Percentiles rank a stretch among this genome's conserved stretches.
These are phyloP conservation scores for Xylariaceae sp. DNA, from an alignment of 2,329 filamentous ascomycete genomes.

Conservation along the genomic window DNA sequence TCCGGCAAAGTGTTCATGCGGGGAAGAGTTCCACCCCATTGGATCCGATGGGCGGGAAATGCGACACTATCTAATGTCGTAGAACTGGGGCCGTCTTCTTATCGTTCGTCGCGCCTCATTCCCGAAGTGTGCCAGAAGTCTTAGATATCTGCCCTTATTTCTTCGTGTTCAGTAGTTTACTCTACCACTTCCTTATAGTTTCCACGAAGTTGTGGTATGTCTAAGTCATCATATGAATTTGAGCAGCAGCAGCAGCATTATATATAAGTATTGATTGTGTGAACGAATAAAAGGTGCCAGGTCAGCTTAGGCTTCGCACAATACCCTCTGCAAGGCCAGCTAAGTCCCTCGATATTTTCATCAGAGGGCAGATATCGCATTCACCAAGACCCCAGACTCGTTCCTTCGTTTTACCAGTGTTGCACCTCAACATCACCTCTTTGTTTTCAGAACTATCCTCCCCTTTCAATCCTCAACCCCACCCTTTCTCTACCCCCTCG, in stretches of 20 bases:
- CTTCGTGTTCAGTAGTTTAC: too few relatives aligned
- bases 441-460: neutral
- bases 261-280: neutral
- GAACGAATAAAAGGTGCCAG: neutral
- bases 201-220: neutral
- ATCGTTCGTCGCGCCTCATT: too few relatives aligned
- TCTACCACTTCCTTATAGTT: too few relatives aligned
- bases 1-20: conserved; percentile 25
- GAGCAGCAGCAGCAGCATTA: neutral
- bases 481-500: neutral
- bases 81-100: too few relatives aligned
- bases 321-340: too few relatives aligned
- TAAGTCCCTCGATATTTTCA: too few relatives aligned
- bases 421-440: neutral
- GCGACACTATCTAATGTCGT: neutral
- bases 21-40: conserved; percentile 28
- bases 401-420: too few relatives aligned
- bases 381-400: too few relatives aligned
- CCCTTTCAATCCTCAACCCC: neutral
- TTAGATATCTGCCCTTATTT: too few relatives aligned
- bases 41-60: conserved; percentile 37
- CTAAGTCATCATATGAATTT: neutral
- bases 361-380: too few relatives aligned
- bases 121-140: too few relatives aligned
- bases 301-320: too few relatives aligned